A percentile compares a stretch with the other conserved stretches of the same genome.
These are phyloP conservation scores for Huntiella savannae DNA, from an alignment of 2,329 filamentous ascomycete genomes.

Conservation along the genomic window DNA sequence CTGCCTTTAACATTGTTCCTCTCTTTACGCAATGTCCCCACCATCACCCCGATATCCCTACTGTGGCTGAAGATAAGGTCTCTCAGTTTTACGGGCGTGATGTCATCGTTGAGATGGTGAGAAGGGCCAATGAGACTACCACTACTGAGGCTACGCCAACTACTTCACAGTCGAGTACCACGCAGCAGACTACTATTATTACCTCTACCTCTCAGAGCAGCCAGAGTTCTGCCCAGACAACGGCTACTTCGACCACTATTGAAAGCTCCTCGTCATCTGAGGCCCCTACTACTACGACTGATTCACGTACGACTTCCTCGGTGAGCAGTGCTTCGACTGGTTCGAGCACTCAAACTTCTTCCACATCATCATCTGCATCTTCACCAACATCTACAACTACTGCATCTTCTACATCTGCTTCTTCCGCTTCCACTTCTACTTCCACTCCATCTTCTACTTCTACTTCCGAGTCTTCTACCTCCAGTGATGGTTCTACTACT, in stretches of 20 bases:
- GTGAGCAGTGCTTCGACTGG: constrained; percentile 9
- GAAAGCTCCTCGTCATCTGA: constrained; percentile 14
- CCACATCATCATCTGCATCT: constrained; percentile 8
- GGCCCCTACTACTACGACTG: constrained; percentile 12
- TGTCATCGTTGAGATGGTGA: no score
- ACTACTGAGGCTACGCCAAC: no score
- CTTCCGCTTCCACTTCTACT: constrained; percentile 8
- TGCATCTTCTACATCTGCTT: constrained; percentile 13
- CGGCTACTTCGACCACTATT: not conserved
- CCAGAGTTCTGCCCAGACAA: not conserved
- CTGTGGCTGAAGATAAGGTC: no score
- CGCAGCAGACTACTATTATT: not conserved
- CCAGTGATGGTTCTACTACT: not conserved
- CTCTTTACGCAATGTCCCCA: constrained; percentile 1
- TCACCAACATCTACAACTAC: constrained; percentile 16
- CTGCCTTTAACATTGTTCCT: not conserved
- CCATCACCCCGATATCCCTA: not conserved
- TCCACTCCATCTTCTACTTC: constrained; percentile 10
- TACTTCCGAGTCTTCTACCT: constrained; percentile 4
- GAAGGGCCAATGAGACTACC: no score
- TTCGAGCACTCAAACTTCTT: constrained; percentile 5
- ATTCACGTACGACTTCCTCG: constrained; percentile 9
- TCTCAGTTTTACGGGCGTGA: no score
- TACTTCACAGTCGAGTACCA: not conserved
- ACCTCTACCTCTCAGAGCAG: not conserved